These are phyloP conservation scores for Penicillium dipodomyicola DNA, from an alignment of 495 filamentous ascomycete species.

Conservation along the genomic window DNA sequence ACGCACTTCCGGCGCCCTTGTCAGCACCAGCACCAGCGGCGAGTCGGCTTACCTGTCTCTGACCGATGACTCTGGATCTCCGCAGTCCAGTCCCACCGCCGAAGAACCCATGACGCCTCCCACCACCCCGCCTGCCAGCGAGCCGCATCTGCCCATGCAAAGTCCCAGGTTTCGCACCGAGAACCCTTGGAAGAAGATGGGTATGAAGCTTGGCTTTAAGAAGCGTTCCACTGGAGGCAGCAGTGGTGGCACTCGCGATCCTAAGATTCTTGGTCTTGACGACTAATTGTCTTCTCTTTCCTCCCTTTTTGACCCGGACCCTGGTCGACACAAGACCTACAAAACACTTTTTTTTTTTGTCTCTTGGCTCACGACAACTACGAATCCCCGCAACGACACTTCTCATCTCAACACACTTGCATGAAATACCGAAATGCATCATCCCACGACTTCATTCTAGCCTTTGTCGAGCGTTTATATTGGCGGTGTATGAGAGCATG, in stretches of 20 bases:
- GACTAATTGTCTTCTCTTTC: slow-evolving; percentile 22
- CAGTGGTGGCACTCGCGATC: slow-evolving; percentile 32
- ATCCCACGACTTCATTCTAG: slow-evolving; percentile 22
- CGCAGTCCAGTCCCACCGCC: slow-evolving; percentile 42
- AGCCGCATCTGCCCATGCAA: slow-evolving; percentile 50
- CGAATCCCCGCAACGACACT: slow-evolving; percentile 1
- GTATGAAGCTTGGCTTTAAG: slow-evolving; percentile 69
- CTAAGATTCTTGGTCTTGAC: slow-evolving; percentile 35
- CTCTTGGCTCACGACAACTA: slow-evolving; percentile 6
- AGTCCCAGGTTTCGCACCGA: slow-evolving; percentile 55
- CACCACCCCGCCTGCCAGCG: slow-evolving; percentile 73
- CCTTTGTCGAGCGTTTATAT: slow-evolving; percentile 30
- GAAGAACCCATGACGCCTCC: slow-evolving; percentile 85
- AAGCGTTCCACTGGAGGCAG: slow-evolving; percentile 48
- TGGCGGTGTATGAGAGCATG: slow-evolving; percentile 36
- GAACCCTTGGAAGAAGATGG: slow-evolving; percentile 81
- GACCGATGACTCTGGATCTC: slow-evolving; percentile 50
- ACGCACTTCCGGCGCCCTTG: slow-evolving; percentile 37
- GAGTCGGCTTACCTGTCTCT: slow-evolving; percentile 39
- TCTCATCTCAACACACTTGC: slow-evolving; percentile 14
- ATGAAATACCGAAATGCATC: slow-evolving; percentile 20
- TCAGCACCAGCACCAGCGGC: slow-evolving; percentile 36
- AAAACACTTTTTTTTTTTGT: background rate
- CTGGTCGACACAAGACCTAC: background rate
- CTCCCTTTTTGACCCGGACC: background rate